Evolutionary conservation across 345 rosid species (phyloP).

Genomic region (Boechera stricta): DNA sequence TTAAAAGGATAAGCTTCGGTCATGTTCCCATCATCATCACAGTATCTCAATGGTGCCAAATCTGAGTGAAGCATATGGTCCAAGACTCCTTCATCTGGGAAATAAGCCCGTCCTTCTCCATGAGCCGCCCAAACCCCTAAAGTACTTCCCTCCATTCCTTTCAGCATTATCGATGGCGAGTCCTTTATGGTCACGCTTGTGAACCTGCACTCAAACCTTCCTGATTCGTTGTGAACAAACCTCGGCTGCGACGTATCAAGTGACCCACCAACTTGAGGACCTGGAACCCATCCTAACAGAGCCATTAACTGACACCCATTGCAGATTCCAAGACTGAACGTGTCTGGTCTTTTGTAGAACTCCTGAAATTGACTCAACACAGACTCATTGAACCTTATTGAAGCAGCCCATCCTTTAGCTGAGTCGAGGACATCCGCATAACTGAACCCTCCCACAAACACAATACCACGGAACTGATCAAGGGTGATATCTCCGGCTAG

Average conservation of each 20-base stretch:
- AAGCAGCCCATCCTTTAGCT: slow-evolving; percentile 99
- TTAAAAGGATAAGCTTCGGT: slow-evolving; percentile 92
- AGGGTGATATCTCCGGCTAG: slow-evolving; percentile 65
- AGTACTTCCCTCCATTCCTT: slow-evolving; percentile 96
- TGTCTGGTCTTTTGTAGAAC: slow-evolving; percentile 83
- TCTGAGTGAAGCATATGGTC: slow-evolving; percentile 72
- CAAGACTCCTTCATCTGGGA: slow-evolving; percentile 85
- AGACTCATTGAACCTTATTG: slow-evolving; percentile 80
- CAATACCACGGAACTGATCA: slow-evolving; percentile 75
- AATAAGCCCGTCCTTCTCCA: slow-evolving; percentile 94
- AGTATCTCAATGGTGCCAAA: slow-evolving; percentile 81
- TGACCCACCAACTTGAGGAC: slow-evolving; percentile 88
- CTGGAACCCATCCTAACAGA: slow-evolving; percentile 91
- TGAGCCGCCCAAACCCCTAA: slow-evolving; percentile 98
- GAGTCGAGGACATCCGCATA: slow-evolving; percentile 95
- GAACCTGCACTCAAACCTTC: slow-evolving; percentile 92
- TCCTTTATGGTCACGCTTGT: slow-evolving; percentile 73
- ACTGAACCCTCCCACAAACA: slow-evolving; percentile 95
- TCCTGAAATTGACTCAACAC: slow-evolving; percentile 80
- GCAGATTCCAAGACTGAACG: slow-evolving; percentile 94
- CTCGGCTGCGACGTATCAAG: slow-evolving; percentile 82
- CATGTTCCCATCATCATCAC: slow-evolving; percentile 82
- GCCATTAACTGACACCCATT: slow-evolving; percentile 98
- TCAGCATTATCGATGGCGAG: slow-evolving; percentile 88
- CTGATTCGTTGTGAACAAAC: slow-evolving; percentile 92